Conservation (phyloP, 768 basidiomycete genomes). For the Mycena belliarum region DNA sequence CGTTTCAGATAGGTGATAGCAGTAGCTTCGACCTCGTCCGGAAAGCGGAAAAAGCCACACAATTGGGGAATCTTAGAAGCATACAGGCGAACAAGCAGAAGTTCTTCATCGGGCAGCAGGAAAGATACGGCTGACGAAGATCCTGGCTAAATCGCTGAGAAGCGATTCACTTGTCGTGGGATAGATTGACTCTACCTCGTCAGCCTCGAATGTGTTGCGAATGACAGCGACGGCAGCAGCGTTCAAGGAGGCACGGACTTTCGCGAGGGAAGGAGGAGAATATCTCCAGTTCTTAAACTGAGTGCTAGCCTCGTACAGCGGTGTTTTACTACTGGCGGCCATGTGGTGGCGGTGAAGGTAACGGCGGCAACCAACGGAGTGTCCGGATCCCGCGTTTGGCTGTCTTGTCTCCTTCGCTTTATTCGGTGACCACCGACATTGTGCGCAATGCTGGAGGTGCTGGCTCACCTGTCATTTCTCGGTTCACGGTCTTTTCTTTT, state of each 20-base stretch:
- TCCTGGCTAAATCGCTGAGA: slow-evolving; percentile 51
- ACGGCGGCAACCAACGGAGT: no score
- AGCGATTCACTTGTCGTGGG: background rate
- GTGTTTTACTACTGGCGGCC: slow-evolving; percentile 32
- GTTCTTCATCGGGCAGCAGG: slow-evolving; percentile 80
- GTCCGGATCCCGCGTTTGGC: no score
- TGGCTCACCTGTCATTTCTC: slow-evolving; percentile 17
- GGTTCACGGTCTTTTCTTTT: background rate
- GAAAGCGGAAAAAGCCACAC: slow-evolving; percentile 83
- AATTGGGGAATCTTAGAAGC: slow-evolving; percentile 82
- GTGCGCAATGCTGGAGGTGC: slow-evolving; percentile 19
- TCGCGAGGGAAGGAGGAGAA: slow-evolving; percentile 63
- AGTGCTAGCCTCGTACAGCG: slow-evolving; percentile 76
- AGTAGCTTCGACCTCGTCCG: slow-evolving; percentile 92
- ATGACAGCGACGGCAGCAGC: slow-evolving; percentile 75
- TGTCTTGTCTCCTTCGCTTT: background rate
- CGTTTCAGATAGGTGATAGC: slow-evolving; percentile 91
- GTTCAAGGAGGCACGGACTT: slow-evolving; percentile 70
- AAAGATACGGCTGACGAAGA: slow-evolving; percentile 76
- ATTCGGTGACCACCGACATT: background rate
- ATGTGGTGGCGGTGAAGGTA: background rate
- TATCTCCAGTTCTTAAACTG: slow-evolving; percentile 91
- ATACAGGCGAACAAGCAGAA: slow-evolving; percentile 86
- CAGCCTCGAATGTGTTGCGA: slow-evolving; percentile 71
- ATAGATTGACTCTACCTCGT: slow-evolving; percentile 56